Evolutionary conservation across 2,329 filamentous ascomycete genomes (phyloP).

Genomic region (Waltergamsia citrina): DNA sequence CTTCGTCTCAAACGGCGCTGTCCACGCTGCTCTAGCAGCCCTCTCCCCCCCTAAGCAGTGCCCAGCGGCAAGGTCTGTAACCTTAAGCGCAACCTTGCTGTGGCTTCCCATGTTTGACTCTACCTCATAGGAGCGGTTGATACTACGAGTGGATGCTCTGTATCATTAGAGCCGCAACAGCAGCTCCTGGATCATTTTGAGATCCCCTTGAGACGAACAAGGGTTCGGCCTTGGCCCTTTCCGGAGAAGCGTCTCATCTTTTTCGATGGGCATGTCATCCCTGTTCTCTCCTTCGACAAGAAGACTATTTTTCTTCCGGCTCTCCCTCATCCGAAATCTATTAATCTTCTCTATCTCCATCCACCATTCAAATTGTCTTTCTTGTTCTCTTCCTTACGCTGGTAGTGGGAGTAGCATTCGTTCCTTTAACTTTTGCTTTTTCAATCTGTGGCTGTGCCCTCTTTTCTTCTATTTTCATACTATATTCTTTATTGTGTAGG

Average conservation of each 20-base stretch:
- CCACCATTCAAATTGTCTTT: constrained; percentile 1
- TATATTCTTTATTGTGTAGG: constrained; percentile 4
- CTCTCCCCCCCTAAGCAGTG: not conserved
- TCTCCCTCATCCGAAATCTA: constrained; percentile 19
- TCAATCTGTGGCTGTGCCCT: constrained; percentile 30
- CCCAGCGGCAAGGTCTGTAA: not conserved
- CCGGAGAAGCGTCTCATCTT: not conserved
- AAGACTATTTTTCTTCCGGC: constrained; percentile 7
- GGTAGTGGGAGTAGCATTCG: constrained; percentile 28
- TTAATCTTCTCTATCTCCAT: constrained; percentile 14
- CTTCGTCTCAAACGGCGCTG: not conserved
- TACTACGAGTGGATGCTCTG: no score
- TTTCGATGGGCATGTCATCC: not conserved
- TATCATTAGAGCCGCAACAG: no score
- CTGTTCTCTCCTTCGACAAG: not conserved
- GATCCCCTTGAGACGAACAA: not conserved
- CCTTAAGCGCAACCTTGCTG: not conserved
- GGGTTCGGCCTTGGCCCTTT: not conserved
- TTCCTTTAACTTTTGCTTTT: constrained; percentile 31
- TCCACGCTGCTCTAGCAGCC: not conserved
- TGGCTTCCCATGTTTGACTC: constrained; percentile 1
- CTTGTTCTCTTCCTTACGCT: constrained; percentile 29
- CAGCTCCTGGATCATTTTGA: not conserved
- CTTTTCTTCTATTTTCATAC: constrained; percentile 12
- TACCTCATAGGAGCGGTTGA: no score